These are phyloP conservation scores for Auricularia sp. DNA, from an alignment of 768 basidiomycete genomes.

Conservation along the genomic window DNA sequence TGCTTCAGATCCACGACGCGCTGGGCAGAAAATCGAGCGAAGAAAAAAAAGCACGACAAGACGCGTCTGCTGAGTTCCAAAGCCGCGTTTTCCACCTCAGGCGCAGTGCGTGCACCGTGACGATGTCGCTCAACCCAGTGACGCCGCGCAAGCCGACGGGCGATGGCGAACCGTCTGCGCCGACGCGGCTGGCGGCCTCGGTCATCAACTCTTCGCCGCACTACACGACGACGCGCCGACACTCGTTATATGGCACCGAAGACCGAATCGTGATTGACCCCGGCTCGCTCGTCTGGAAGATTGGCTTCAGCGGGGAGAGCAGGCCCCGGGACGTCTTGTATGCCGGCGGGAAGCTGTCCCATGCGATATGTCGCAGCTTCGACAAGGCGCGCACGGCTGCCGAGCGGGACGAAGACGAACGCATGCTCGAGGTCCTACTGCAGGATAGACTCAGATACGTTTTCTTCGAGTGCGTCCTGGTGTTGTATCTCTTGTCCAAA, in stretches of 20 bases:
- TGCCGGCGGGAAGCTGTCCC: conserved; percentile 38
- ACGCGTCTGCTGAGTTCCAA: not conserved
- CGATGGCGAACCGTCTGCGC: not conserved
- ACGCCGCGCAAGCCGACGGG: not conserved
- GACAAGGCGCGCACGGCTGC: conserved; percentile 24
- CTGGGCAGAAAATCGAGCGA: no score
- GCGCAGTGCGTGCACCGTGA: not conserved
- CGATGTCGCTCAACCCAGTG: not conserved
- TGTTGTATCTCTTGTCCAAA: not conserved
- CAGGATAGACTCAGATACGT: conserved; percentile 63
- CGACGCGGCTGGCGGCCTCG: not conserved
- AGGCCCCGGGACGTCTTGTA: conserved; percentile 82
- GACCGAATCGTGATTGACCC: conserved; percentile 93
- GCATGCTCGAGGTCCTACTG: conserved; percentile 56
- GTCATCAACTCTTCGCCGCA: conserved; percentile 47
- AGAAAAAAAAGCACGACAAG: not conserved
- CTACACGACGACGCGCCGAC: conserved; percentile 74
- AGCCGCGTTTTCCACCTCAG: not conserved
- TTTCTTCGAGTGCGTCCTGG: conserved; percentile 65
- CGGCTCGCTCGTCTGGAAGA: conserved; percentile 90
- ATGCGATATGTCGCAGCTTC: conserved; percentile 25
- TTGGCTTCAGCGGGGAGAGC: conserved; percentile 95
- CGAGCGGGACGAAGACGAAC: conserved; percentile 64
- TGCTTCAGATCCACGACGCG: no score
- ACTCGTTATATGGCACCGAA: conserved; percentile 93